phyloP scores from a whole-genome alignment of 208 protist genomes.

The Borovskyia barvae region DNA sequence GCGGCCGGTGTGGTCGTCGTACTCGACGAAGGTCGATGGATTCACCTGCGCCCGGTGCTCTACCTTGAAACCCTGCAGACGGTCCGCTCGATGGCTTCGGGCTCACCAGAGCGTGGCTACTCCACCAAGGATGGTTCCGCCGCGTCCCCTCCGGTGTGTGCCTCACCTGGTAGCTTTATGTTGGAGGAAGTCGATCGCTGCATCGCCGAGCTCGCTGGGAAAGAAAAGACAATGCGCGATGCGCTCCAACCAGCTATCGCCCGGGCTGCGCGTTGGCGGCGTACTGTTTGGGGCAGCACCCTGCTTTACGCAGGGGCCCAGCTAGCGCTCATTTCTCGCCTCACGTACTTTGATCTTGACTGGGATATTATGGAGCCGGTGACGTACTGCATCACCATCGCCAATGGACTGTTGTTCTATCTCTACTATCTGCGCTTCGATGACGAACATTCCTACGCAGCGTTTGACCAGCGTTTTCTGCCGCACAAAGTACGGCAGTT shows the following conservation, averaged over 20 bases:
- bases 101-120: too few relatives aligned
- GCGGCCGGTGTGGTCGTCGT: constrained; percentile 57
- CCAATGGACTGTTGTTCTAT: constrained; percentile 67
- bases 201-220: constrained; percentile 25
- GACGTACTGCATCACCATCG: constrained; percentile 69
- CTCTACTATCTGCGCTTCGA: constrained; percentile 57
- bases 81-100: background rate
- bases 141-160: too few relatives aligned
- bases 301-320: constrained; percentile 61
- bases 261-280: constrained; percentile 52
- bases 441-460: constrained; percentile 48
- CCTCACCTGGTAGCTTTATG: constrained; percentile 23
- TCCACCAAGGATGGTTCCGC: background rate
- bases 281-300: constrained; percentile 56
- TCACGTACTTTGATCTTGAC: constrained; percentile 87
- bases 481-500: constrained; percentile 54
- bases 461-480: constrained; percentile 53
- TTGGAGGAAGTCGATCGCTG: constrained; percentile 36
- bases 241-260: constrained; percentile 46
- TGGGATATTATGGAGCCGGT: constrained; percentile 93
- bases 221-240: constrained; percentile 38
- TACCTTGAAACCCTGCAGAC: constrained; percentile 41
- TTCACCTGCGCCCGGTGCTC: constrained; percentile 66
- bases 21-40: constrained; percentile 34
- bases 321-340: constrained; percentile 73